These are phyloP conservation scores for Phyllosticta citriasiana DNA, from an alignment of 2,329 filamentous ascomycete genomes.

Conservation along the genomic window DNA sequence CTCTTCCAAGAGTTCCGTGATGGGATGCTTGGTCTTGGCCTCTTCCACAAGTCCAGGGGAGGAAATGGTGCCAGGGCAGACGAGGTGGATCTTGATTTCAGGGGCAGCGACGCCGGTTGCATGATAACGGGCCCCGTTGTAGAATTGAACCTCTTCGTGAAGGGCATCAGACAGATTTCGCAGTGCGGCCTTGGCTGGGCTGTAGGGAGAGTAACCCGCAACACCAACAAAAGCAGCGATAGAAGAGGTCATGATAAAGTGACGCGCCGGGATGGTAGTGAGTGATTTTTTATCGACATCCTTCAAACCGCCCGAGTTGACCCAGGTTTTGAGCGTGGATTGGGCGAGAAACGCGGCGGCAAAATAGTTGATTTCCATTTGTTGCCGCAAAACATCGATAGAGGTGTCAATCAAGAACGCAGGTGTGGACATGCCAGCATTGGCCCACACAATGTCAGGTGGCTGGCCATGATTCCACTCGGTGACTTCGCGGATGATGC, in stretches of 20 bases:
- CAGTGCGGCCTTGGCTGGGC: slow-evolving; percentile 75
- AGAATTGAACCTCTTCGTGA: slow-evolving; percentile 73
- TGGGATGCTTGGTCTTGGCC: slow-evolving; percentile 65
- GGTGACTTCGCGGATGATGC: slow-evolving; percentile 61
- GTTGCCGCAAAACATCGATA: slow-evolving; percentile 54
- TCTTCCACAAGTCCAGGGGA: slow-evolving; percentile 67
- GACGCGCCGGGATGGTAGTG: slow-evolving; percentile 35
- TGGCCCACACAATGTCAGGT: slow-evolving; percentile 85
- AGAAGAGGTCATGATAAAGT: slow-evolving; percentile 82
- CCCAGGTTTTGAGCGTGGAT: slow-evolving; percentile 66
- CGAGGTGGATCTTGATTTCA: slow-evolving; percentile 67
- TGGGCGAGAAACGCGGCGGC: slow-evolving; percentile 79
- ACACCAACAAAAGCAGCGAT: slow-evolving; percentile 65
- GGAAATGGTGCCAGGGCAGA: slow-evolving; percentile 76
- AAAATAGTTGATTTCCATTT: slow-evolving; percentile 93
- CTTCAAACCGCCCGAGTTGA: slow-evolving; percentile 22
- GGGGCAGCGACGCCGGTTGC: slow-evolving; percentile 24
- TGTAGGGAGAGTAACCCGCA: slow-evolving; percentile 75
- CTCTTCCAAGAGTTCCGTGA: slow-evolving; percentile 72
- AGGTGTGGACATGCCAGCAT: slow-evolving; percentile 66
- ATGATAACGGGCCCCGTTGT: slow-evolving; percentile 53
- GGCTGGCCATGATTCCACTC: slow-evolving; percentile 64
- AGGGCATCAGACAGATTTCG: slow-evolving; percentile 74
- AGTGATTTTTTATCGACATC: not conserved
- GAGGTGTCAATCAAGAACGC: slow-evolving; percentile 69